These are phyloP conservation scores for Trichomonas gallinae DNA, from an alignment of 208 protist genomes.

Conservation along the genomic window DNA sequence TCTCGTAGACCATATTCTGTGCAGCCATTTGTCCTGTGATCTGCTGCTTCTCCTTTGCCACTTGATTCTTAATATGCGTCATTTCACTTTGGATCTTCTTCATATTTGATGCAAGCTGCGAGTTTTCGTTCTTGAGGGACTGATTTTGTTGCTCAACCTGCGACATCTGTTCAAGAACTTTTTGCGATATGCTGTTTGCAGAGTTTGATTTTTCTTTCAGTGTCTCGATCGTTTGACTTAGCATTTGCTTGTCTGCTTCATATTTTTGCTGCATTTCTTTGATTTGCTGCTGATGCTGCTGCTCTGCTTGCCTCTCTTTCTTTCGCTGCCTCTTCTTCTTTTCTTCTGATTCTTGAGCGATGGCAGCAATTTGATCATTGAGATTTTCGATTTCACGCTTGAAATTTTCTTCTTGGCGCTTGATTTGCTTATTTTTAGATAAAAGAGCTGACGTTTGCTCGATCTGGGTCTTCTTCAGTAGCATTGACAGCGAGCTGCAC, in stretches of 20 bases:
- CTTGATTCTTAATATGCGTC: neutral
- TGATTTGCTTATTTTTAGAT: neutral
- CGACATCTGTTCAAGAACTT: neutral
- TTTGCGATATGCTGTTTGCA: neutral
- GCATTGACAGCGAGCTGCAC: neutral
- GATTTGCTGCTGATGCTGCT: neutral
- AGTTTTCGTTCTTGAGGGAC: neutral
- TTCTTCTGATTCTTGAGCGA: neutral
- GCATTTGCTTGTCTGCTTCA: neutral
- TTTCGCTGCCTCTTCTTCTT: neutral
- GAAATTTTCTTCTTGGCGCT: neutral
- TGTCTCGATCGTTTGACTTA: neutral
- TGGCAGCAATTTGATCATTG: neutral
- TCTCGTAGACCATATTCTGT: neutral
- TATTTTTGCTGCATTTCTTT: neutral
- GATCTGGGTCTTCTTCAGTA: neutral
- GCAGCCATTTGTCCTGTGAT: neutral
- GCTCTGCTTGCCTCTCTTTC: neutral
- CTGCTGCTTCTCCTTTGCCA: neutral
- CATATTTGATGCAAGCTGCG: neutral
- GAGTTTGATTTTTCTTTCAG: neutral
- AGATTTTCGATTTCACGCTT: neutral
- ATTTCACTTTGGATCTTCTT: neutral
- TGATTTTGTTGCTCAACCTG: neutral
- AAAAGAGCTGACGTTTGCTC: neutral